Evolutionary conservation across 2,329 filamentous ascomycete species (phyloP).

Genomic region (Polytolypa hystricis): DNA sequence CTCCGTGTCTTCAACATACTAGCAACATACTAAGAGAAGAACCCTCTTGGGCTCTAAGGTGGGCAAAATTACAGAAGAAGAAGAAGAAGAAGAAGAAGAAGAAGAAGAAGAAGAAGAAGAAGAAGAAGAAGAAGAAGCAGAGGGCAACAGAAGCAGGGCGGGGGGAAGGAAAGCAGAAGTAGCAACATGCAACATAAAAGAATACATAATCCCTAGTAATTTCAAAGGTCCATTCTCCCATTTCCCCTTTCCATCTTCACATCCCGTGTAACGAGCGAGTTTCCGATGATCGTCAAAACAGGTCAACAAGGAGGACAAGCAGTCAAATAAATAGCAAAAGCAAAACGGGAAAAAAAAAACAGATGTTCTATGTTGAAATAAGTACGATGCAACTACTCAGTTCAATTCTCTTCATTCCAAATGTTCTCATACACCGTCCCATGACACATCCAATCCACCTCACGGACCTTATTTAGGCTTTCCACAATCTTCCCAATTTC

Average conservation of each 20-base stretch:
- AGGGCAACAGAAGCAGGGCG: neutral
- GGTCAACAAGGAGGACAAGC: neutral
- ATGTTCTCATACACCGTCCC: slow-evolving; percentile 47
- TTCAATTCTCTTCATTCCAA: slow-evolving; percentile 16
- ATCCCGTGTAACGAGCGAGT: too few species aligned
- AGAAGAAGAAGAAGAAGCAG: neutral
- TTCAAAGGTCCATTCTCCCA: too few species aligned
- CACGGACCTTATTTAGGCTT: slow-evolving; percentile 43
- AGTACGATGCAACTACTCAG: neutral
- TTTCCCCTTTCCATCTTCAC: too few species aligned
- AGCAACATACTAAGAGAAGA: too few species aligned
- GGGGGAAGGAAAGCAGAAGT: too few species aligned
- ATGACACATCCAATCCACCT: slow-evolving; percentile 50
- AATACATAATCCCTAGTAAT: too few species aligned
- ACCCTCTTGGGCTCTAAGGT: too few species aligned
- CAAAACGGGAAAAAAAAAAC: slow-evolving; percentile 1
- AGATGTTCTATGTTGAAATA: too few species aligned
- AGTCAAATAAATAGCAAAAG: neutral
- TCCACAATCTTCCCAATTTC: slow-evolving; percentile 51
- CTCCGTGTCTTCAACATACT: too few species aligned
- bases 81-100: neutral
- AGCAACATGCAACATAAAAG: too few species aligned
- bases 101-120: too few species aligned
- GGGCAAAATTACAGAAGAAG: neutral
- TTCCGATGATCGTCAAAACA: too few species aligned